Base-by-base conservation (phyloP, 768 basidiomycete species). In the Cantharellus anzutake region DNA sequence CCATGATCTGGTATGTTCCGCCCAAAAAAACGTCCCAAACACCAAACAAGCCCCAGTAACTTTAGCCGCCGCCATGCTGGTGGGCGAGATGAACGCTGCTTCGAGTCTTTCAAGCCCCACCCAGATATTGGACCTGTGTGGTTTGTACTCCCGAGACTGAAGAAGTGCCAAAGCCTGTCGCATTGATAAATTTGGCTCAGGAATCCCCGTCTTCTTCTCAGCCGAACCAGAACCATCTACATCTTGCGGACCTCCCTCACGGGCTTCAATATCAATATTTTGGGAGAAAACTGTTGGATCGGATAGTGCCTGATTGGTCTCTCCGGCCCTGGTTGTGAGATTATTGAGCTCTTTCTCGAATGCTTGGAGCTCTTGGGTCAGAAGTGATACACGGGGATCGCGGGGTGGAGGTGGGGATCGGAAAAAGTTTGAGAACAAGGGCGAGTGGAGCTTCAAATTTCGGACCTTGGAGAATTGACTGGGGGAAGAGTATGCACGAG, bases 21-120 rank as follows among this genome's bases (percentile, higher is more conserved):
- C 68, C 29, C 66, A 67, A 3, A 70, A 60, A 20, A 70, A 60
- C 16, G 65, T 65, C 3, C 66, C 65, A 60, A 65, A 71, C 2
- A 68, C 66, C 0, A 66, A 61, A 3, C 66, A 66, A 11, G 64
- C 62, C 3, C 61, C 62, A 14, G 65, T 61, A 39, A 65, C 64
- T 61, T 68, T 69, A 37, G 63, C 56, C 3, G 68, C 68, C 57
- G 65, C 69, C 5, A 68, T 50, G 37, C 62, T 64, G 4, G 41
- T 60, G 4, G 59, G 53, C 16, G 60, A 61, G 11, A 64, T 60
- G n/a, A 64, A 35, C 14, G 61, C 42, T 29, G 57, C 41, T 41
- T 67, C 64, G 29, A 68, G 5, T 1, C 38, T 37, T 2, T 63
- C 62, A 35, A 64, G 50, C 35, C 48, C 39, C 51, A 64, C 60